phyloP scores from a whole-genome alignment of 805 yeast genomes.

The Lachancea cidri region DNA sequence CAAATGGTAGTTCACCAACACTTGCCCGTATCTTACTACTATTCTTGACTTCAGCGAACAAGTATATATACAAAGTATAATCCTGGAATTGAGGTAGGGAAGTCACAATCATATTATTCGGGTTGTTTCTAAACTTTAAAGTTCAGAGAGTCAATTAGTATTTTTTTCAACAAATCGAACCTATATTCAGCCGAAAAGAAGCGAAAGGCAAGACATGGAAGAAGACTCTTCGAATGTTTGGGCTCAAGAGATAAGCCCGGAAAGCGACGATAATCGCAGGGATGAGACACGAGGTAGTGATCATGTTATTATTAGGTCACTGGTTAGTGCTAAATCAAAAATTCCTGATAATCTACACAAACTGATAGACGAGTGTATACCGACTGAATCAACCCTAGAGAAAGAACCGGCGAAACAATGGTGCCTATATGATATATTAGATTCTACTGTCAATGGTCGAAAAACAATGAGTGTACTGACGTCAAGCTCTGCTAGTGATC shows the following conservation, averaged over 20 bases:
- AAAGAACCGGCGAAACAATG: background rate
- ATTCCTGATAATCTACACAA: background rate
- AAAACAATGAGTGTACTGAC: constrained; percentile 18
- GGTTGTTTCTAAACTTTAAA: background rate
- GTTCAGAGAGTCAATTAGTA: background rate
- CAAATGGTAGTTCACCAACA: constrained; percentile 50
- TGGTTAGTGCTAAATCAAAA: no score
- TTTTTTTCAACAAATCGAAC: background rate
- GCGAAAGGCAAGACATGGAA: constrained; percentile 4
- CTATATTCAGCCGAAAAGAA: background rate
- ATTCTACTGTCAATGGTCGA: constrained; percentile 22
- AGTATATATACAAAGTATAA: constrained; percentile 34
- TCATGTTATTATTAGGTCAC: no score
- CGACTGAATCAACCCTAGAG: background rate
- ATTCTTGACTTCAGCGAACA: constrained; percentile 44
- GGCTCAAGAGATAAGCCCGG: background rate
- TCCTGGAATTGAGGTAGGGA: constrained; percentile 46
- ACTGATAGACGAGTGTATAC: constrained; percentile 7
- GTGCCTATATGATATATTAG: constrained; percentile 19
- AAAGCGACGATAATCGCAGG: no score
- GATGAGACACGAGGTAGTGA: no score
- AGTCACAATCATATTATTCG: constrained; percentile 7
- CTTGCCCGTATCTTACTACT: constrained; percentile 37
- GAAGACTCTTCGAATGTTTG: constrained; percentile 3
- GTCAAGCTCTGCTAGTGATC: constrained; percentile 2